Base-by-base conservation (phyloP, 805 yeast species). In the Teunomyces stri region DNA sequence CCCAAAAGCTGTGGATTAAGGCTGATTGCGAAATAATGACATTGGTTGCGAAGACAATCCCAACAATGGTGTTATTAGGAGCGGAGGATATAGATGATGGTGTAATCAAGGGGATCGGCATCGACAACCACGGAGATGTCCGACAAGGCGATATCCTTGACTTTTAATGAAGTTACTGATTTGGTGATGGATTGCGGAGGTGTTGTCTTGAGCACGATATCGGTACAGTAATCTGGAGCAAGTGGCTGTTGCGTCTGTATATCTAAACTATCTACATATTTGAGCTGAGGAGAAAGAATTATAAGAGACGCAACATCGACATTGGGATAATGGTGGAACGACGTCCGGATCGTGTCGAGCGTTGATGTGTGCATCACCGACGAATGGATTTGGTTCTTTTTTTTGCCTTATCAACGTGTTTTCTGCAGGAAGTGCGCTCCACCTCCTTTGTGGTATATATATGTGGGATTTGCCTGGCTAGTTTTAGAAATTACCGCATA, bases 51-150 rank as follows among this genome's bases (percentile, higher is more conserved):
- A 6, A 21, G 40, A 37, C 40, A 37, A 22, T 22, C 3, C 4
- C 5, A 11, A 13, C 27, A 25, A 25, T 25, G 11, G 6, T 6
- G 7, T 3, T 6, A 7, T 25, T 25, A 25, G 27, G 27, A 25
- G 3, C 11, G 27, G 27, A 37, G 40, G 40, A 37, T 37, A 29
- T 21, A 37, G 28, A 37, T 37, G 40, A 37, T 21, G 29, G 40
- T 37, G 40, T 21, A 37, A 15, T 37, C 40, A 22, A 20, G 28
- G 27, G 40, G 40, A 5, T 20, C 22, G 6, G 25, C 21, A 22
- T 37, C 40, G 40, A 37, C 29, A 7, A 21, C 40, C 11, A 22
- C 40, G 15, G 39, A n/a, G 11, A 15, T 12, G 40, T 37, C 16
- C 18, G 34, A 13, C 7, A 16, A 7, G 9, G 13, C 6, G 18